These are phyloP conservation scores for Apiotrichum sp. DNA, from an alignment of 1,284 basidiomycete genomes.

Conservation along the genomic window DNA sequence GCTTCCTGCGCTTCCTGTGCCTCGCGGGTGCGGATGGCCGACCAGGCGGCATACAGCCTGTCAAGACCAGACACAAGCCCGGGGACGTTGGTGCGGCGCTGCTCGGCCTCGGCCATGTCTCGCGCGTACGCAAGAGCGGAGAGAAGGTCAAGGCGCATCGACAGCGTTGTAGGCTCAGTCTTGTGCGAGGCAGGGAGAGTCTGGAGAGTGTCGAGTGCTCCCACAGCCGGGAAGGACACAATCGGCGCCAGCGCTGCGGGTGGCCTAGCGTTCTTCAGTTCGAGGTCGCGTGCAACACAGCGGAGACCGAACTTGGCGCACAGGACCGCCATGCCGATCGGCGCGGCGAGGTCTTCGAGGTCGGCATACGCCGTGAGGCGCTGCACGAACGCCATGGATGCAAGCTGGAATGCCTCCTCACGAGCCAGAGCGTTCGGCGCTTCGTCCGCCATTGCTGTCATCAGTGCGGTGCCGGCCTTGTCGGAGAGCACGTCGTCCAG, in stretches of 20 bases:
- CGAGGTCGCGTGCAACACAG: conserved; percentile 42
- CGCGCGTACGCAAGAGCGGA: conserved; percentile 53
- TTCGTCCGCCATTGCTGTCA: conserved; percentile 21
- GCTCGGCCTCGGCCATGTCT: conserved; percentile 41
- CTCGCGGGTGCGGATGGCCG: conserved; percentile 67
- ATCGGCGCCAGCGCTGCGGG: conserved; percentile 35
- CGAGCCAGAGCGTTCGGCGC: conserved; percentile 30
- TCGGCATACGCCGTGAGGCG: conserved; percentile 48
- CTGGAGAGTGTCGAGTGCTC: conserved; percentile 52
- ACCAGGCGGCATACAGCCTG: conserved; percentile 72
- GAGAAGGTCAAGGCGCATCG: conserved; percentile 41
- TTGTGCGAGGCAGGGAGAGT: conserved; percentile 34
- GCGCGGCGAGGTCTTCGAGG: conserved; percentile 63
- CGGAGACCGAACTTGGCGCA: conserved; percentile 72
- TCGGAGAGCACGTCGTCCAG: conserved; percentile 38
- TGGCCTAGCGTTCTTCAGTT: conserved; percentile 15
- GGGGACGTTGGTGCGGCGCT: conserved; percentile 11
- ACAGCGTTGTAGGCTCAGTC: conserved; percentile 8
- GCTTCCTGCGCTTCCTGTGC: conserved; percentile 61
- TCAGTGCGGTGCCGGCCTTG: conserved; percentile 33
- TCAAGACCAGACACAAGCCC: conserved; percentile 59
- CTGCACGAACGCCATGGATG: conserved; percentile 48
- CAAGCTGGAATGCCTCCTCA: conserved; percentile 47
- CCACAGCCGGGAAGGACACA: conserved; percentile 42
- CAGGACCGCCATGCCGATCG: conserved; percentile 59